Percentiles rank a stretch among this genome's conserved stretches.
Conservation (phyloP, 2,329 filamentous ascomycete genomes). For the Scorias spongiosa region DNA sequence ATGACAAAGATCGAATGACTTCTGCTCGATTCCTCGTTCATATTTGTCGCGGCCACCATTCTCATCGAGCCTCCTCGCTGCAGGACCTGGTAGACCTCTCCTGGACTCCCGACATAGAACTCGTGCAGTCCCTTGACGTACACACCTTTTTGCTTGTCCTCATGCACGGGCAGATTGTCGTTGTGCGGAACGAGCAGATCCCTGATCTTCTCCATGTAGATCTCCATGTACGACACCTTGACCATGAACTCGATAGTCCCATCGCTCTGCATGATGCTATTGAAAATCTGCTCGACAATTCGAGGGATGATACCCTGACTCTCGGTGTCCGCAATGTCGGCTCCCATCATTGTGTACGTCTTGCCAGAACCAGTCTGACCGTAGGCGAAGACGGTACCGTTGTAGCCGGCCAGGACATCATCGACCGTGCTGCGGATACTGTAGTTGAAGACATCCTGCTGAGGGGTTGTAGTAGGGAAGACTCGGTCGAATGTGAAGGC, state of each 20-base stretch:
- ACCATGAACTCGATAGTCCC: slow-evolving; percentile 98
- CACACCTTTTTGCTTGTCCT: slow-evolving; percentile 89
- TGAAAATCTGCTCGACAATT: slow-evolving; percentile 95
- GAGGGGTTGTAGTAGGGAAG: slow-evolving; percentile 83
- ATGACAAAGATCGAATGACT: slow-evolving; percentile 98
- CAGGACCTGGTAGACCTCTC: slow-evolving; percentile 95
- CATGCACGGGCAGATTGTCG: slow-evolving; percentile 93
- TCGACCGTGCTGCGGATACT: slow-evolving; percentile 92
- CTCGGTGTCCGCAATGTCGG: slow-evolving; percentile 78
- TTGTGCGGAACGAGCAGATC: slow-evolving; percentile 86
- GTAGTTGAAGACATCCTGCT: slow-evolving; percentile 93
- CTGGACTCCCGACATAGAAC: slow-evolving; percentile 88
- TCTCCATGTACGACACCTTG: slow-evolving; percentile 97
- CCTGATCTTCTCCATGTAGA: slow-evolving; percentile 97
- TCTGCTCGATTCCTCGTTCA: slow-evolving; percentile 96
- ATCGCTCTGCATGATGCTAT: slow-evolving; percentile 81
- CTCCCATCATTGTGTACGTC: slow-evolving; percentile 98
- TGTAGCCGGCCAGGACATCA: slow-evolving; percentile 97
- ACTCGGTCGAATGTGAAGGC: slow-evolving; percentile 97
- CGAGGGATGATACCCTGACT: slow-evolving; percentile 90
- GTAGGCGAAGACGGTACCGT: slow-evolving; percentile 96
- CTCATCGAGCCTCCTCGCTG: slow-evolving; percentile 76
- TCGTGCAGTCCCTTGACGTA: slow-evolving; percentile 93
- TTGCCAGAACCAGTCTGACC: slow-evolving; percentile 97
- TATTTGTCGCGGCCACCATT: slow-evolving; percentile 92